Percentiles rank a stretch among this genome's conserved stretches.
Conservation (phyloP, 306 rosid species). For the Dalbergia oliveri region DNA sequence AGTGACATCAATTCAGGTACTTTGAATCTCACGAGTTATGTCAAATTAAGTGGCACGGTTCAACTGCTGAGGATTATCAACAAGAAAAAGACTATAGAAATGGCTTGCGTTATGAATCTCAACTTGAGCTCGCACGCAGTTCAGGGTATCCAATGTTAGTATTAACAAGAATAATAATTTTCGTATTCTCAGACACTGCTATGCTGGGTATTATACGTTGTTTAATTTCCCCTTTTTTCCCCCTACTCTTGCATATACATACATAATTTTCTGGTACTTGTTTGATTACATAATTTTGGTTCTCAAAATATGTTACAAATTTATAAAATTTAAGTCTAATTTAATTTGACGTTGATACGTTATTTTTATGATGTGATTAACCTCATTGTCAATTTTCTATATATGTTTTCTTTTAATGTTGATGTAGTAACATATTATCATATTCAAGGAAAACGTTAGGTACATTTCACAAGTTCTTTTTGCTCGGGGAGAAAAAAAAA, state of each 20-base stretch:
- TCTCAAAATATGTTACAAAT: background rate
- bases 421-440: background rate
- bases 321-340: background rate
- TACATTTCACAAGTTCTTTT: background rate
- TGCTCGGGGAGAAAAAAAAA: background rate
- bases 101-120: constrained; percentile 63
- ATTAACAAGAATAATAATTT: background rate
- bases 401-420: background rate
- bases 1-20: constrained; percentile 48
- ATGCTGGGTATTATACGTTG: background rate
- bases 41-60: constrained; percentile 57
- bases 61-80: constrained; percentile 53
- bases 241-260: background rate
- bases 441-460: background rate
- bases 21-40: constrained; percentile 57
- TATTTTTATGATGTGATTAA: background rate
- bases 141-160: constrained; percentile 52
- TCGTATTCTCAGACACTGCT: background rate
- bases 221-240: background rate
- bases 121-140: constrained; percentile 52
- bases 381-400: background rate
- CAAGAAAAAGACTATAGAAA: constrained; percentile 43
- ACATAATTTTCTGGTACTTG: background rate
- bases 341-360: background rate
- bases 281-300: constrained; percentile 11